Percentiles rank a stretch among this genome's conserved stretches.
These are phyloP conservation scores for Tetrapyrgos nigripes DNA, from an alignment of 1,284 basidiomycete genomes.

Conservation along the genomic window DNA sequence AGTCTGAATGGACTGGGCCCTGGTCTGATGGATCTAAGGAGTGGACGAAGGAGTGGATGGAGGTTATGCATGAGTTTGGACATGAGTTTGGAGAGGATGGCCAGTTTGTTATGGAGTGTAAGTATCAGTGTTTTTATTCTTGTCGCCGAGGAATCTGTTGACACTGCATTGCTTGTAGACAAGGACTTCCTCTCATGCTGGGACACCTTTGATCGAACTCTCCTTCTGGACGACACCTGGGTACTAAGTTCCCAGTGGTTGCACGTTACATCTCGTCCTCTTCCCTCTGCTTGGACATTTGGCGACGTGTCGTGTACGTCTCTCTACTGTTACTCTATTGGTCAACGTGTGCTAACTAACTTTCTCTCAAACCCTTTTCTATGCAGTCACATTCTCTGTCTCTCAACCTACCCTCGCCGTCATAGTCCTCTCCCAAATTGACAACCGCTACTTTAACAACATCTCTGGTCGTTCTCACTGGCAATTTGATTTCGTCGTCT, in stretches of 20 bases:
- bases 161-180: slow-evolving; percentile 35
- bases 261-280: slow-evolving; percentile 40
- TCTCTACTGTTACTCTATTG: not conserved
- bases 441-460: slow-evolving; percentile 33
- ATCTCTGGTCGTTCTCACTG: slow-evolving; percentile 31
- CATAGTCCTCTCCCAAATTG: slow-evolving; percentile 32
- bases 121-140: not conserved
- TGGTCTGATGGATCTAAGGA: slow-evolving; percentile 45
- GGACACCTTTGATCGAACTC: slow-evolving; percentile 50
- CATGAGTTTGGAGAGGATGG: slow-evolving; percentile 28
- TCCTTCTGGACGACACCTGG: slow-evolving; percentile 56
- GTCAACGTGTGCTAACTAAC: not conserved
- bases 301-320: slow-evolving; percentile 56
- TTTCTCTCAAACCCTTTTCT: not conserved
- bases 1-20: slow-evolving; percentile 40
- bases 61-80: slow-evolving; percentile 28
- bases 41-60: slow-evolving; percentile 39
- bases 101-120: slow-evolving; percentile 12
- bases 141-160: not conserved
- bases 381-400: slow-evolving; percentile 39
- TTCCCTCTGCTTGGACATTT: slow-evolving; percentile 49
- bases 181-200: slow-evolving; percentile 54
- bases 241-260: slow-evolving; percentile 56
- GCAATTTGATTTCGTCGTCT: slow-evolving; percentile 34
- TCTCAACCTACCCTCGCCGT: slow-evolving; percentile 27